Percentiles rank a stretch among this genome's conserved stretches.
phyloP scores from a whole-genome alignment of 2,329 filamentous ascomycete species.

The Coniella vitis region DNA sequence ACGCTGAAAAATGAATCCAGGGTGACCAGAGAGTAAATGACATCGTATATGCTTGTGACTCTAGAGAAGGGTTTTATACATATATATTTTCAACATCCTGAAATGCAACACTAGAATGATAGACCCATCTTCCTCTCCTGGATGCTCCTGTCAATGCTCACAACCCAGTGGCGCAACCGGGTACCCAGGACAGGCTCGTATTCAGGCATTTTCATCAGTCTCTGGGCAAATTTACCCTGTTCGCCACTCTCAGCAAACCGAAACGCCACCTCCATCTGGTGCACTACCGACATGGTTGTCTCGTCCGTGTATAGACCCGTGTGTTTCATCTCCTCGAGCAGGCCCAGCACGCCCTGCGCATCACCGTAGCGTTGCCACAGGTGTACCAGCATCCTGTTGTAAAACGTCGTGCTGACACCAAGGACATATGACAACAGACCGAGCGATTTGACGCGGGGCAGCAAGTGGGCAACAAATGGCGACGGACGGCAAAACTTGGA shows the following conservation, averaged over 20 bases:
- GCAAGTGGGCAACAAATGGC: slow-evolving; percentile 49
- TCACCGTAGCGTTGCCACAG: slow-evolving; percentile 57
- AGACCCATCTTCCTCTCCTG: not conserved
- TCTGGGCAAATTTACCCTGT: slow-evolving; percentile 23
- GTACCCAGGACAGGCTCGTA: slow-evolving; percentile 25
- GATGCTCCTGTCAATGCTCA: slow-evolving; percentile 22
- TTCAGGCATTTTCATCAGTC: slow-evolving; percentile 31
- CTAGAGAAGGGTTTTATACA: not conserved
- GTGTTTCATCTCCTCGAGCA: slow-evolving; percentile 60
- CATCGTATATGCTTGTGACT: no score
- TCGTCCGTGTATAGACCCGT: slow-evolving; percentile 52
- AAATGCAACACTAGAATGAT: not conserved
- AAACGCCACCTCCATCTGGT: slow-evolving; percentile 25
- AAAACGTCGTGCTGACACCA: slow-evolving; percentile 62
- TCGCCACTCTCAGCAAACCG: slow-evolving; percentile 11
- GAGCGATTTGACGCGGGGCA: slow-evolving; percentile 61
- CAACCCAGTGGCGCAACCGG: slow-evolving; percentile 26
- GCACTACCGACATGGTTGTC: slow-evolving; percentile 35
- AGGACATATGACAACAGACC: slow-evolving; percentile 66
- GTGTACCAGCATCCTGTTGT: slow-evolving; percentile 57
- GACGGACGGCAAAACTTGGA: slow-evolving; percentile 52
- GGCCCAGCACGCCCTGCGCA: slow-evolving; percentile 42
- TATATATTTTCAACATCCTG: not conserved
- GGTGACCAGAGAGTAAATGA: no score
- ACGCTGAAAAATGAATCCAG: no score